phyloP scores from a whole-genome alignment of 805 yeast species.

The Lipomyces mesembrius region DNA sequence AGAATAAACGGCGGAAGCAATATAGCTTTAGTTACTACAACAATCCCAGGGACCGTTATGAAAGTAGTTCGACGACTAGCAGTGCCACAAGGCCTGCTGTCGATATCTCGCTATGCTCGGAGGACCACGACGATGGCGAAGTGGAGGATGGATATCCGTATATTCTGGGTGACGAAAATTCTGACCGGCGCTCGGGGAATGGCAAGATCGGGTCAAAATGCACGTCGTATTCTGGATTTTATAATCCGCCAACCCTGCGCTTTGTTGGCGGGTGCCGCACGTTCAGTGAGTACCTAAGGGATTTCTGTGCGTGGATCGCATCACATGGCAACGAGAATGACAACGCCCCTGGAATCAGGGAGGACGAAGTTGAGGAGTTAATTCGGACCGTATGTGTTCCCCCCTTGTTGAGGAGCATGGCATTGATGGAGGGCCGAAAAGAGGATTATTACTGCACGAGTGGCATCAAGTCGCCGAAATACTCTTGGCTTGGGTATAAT shows the following conservation, averaged over 20 bases:
- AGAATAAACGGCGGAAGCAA: background rate
- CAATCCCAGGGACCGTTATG: background rate
- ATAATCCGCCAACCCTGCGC: constrained; percentile 20
- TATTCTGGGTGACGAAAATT: background rate
- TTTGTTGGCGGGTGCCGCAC: constrained; percentile 26
- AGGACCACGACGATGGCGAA: background rate
- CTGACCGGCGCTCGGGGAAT: background rate
- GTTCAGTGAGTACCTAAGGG: constrained; percentile 27
- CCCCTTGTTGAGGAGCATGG: constrained; percentile 19
- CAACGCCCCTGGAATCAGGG: background rate
- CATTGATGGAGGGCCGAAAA: constrained; percentile 14
- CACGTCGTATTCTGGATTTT: constrained; percentile 21
- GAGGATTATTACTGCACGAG: constrained; percentile 9
- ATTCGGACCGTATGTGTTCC: constrained; percentile 14
- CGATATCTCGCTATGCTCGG: background rate
- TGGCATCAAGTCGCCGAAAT: background rate
- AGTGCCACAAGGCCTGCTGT: background rate
- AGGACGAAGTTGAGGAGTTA: constrained; percentile 17
- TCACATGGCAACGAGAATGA: background rate
- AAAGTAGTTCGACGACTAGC: background rate
- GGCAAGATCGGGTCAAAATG: constrained; percentile 2
- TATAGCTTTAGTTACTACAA: background rate
- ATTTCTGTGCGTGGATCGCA: constrained; percentile 1
- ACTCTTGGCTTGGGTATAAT: constrained; percentile 5
- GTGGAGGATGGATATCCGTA: background rate